Base-by-base conservation (phyloP, 2,329 filamentous ascomycete species). In the Cryphonectria carpinicola region DNA sequence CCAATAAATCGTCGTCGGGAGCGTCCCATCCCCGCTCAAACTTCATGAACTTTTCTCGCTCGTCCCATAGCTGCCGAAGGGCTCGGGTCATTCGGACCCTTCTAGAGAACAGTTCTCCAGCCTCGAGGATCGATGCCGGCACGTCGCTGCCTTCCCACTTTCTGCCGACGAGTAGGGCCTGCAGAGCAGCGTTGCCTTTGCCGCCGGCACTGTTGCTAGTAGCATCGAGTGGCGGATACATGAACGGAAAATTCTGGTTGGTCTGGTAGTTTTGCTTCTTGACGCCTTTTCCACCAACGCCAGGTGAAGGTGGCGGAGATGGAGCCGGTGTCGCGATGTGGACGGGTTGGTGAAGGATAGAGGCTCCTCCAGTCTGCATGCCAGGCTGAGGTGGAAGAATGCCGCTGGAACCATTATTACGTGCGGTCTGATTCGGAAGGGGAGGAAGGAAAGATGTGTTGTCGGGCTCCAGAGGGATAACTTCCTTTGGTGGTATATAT, bases 251-350 rank as follows among this genome's bases (percentile, higher is more conserved):
- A 78, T 98, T 96, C 76, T 99, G 96, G 78, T 99, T 99, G 0
- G 96, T 99, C 80, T 99, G 96, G 77, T 99, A 99, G 76, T 98
- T 99, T 78, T 99, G 96, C 79, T 99, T 99, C 85, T 99, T 99
- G 0, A 92, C 95, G 67, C 93, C 93, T 80, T 98, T 99, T 0
- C 94, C 94, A 37, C 94, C 95, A 46, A 92, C 91, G 13, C 85
- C 87, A 0, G 96, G 96, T 1, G 95, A 98, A 0, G 96, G 96
- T 0, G 96, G 96, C 35, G 96, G 96, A 0, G 96, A 99, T 1
- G 96, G 96, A 0, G 95, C 95, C 0, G 96, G 96, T 1, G 96
- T 99, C n/a, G 96, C 96, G 76, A 99, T 99, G 80, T 99, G 96
- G 7, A 99, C 95, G 7, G 96, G 94, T 77, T 98, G 95, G 78